Evolutionary conservation across 2,329 filamentous ascomycete genomes (phyloP), one percentile per base, ranked within the genome.

Genomic region (Fusarium sp.): DNA sequence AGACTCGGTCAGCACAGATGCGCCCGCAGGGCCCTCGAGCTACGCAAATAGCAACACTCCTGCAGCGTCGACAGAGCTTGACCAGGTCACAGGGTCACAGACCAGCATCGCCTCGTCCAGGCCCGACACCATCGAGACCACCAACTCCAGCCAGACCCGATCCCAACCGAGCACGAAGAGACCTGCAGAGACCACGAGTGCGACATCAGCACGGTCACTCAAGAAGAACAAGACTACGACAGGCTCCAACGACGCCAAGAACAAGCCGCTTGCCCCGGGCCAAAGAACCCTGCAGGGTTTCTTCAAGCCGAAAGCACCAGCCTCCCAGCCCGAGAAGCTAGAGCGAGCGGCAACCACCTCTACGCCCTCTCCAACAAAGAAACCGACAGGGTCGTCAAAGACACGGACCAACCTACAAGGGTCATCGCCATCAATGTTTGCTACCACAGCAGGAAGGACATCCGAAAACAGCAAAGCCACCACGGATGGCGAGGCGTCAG

Each of bases 271-370:
- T 10, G 75, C 71, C 10, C 61, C 75, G 31, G 80, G 82, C 6
- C 89, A 91, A 76, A 86, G 83, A 68, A 95, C 90, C 37, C 84
- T 97, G 14, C 93, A 89, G 80, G 93, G 94, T 2, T 97, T 97
- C 84, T 97, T 97, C 84, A 92, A 92, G 74, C 88, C 92, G 1
- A 76, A 79, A 54, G 45, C 58, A 35, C 29, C 75, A 18, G 24
- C 67, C n/a, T 59, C 66, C 27, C 69, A 76, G 39, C 31, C 59
- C 31, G 45, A 61, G n/a, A 67, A 63, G 48, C 27, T 59, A 29
- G 59, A 60, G 6, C 68, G 35, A 37, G 56, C 33, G 48, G 63
- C 64, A 43, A 48, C 58, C 57, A 61, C 41, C 60, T 58, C 69
- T 35, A 71, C 62, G 39, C 73, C 65, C 33, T 68, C 56, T 16